Percentiles rank a stretch among this genome's conserved stretches.
These are phyloP conservation scores for Aspergillus bertholletiae DNA, from an alignment of 495 filamentous ascomycete species.

Conservation along the genomic window DNA sequence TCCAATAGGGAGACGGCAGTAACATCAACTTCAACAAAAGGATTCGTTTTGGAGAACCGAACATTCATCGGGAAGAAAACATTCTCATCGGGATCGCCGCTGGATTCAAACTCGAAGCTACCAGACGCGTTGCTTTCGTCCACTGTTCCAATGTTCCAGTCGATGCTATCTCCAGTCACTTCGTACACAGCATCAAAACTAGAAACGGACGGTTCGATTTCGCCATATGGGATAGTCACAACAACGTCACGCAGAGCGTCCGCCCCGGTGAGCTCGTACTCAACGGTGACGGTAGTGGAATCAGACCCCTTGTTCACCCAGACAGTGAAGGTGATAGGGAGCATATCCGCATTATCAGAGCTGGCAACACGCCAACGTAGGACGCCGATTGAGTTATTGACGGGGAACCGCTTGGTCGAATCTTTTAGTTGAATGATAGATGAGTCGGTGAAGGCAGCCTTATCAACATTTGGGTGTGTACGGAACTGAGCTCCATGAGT, in stretches of 20 bases:
- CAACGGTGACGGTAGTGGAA: constrained; percentile 80
- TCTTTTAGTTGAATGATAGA: constrained; percentile 85
- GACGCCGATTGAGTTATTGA: constrained; percentile 84
- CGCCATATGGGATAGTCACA: constrained; percentile 79
- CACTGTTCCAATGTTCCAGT: constrained; percentile 86
- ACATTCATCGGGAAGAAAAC: constrained; percentile 98
- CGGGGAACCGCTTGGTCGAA: constrained; percentile 77
- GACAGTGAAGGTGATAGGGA: constrained; percentile 88
- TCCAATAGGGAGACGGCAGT: constrained; percentile 69
- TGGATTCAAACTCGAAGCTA: constrained; percentile 90
- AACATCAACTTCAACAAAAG: constrained; percentile 89
- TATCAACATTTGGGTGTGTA: constrained; percentile 94
- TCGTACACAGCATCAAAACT: constrained; percentile 94
- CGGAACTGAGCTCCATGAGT: constrained; percentile 81
- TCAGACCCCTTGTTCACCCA: constrained; percentile 88
- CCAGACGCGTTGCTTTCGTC: constrained; percentile 77
- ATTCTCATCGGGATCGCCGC: constrained; percentile 71
- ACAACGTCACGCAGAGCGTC: constrained; percentile 76
- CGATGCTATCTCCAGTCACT: constrained; percentile 85
- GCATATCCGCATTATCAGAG: constrained; percentile 67
- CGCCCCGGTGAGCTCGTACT: constrained; percentile 84
- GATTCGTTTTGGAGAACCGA: constrained; percentile 78
- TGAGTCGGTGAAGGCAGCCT: constrained; percentile 69
- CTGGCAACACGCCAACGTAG: constrained; percentile 81
- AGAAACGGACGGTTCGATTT: constrained; percentile 79